These are phyloP conservation scores for Globisporangium solare DNA, from an alignment of 352 stramenopile genomes.

Conservation along the genomic window DNA sequence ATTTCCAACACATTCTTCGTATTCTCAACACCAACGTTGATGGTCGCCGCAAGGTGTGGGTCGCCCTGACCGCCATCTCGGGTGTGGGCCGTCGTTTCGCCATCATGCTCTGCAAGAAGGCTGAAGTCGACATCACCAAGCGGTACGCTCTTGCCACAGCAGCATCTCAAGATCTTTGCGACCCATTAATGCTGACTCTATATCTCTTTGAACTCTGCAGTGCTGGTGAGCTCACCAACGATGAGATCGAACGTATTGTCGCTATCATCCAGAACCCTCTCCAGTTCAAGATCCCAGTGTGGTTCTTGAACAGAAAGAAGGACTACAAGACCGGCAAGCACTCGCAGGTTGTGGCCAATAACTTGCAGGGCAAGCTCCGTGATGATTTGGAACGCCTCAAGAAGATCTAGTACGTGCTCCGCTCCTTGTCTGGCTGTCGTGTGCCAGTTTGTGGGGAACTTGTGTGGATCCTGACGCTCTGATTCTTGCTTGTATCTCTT, in stretches of 20 bases:
- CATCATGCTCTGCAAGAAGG: conserved; percentile 99
- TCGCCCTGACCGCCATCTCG: conserved; percentile 81
- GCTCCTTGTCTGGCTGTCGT: not conserved
- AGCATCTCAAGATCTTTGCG: too few relatives aligned
- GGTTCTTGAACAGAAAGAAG: conserved; percentile 99
- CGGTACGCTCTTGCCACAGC: conserved; percentile 32
- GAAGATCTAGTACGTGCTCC: conserved; percentile 92
- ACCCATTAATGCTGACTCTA: not conserved
- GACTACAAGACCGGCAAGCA: conserved; percentile 99
- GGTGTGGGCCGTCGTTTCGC: conserved; percentile 84
- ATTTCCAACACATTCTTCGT: conserved; percentile 99
- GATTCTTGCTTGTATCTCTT: conserved; percentile 12
- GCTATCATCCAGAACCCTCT: conserved; percentile 99
- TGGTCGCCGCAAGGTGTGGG: conserved; percentile 93
- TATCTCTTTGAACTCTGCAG: conserved; percentile 15
- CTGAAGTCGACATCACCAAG: conserved; percentile 99
- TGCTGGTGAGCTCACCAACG: conserved; percentile 97
- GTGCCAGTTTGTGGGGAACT: not conserved
- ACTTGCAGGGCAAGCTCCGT: conserved; percentile 97
- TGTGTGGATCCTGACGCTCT: conserved; percentile 1
- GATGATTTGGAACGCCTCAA: conserved; percentile 99
- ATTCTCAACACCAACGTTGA: conserved; percentile 99
- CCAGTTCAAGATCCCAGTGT: conserved; percentile 99
- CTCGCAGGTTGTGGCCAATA: conserved; percentile 98
- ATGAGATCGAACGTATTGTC: conserved; percentile 99